phyloP scores from a whole-genome alignment of 1,284 basidiomycete genomes.

The Sparassis latifolia region DNA sequence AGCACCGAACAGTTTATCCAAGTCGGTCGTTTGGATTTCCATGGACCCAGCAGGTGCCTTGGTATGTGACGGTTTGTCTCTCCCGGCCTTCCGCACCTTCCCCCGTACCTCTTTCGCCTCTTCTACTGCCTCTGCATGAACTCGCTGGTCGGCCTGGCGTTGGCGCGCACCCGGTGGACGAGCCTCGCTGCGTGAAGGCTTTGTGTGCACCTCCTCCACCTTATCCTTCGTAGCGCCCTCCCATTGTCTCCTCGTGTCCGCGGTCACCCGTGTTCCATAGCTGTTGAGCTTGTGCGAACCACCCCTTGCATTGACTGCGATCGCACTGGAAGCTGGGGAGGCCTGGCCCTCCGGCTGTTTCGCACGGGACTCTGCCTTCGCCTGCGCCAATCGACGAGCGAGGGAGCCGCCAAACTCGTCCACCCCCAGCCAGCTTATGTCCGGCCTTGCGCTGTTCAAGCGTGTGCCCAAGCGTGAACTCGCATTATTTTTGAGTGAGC shows the following conservation, averaged over 20 bases:
- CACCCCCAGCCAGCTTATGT: slow-evolving; percentile 9
- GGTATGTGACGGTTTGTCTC: background rate
- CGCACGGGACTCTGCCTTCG: background rate
- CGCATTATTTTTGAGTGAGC: no score
- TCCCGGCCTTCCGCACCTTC: background rate
- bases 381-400: slow-evolving; percentile 2
- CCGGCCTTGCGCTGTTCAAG: background rate
- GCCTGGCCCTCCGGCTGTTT: no score
- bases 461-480: background rate
- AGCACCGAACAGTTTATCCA: slow-evolving; percentile 16
- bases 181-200: no score
- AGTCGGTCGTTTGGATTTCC: slow-evolving; percentile 12
- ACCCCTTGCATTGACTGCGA: no score
- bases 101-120: background rate
- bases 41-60: background rate
- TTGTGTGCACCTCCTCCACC: no score
- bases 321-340: no score
- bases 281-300: no score
- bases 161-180: no score
- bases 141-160: no score
- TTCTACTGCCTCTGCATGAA: background rate
- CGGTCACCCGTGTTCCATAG: no score
- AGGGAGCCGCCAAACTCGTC: slow-evolving; percentile 10
- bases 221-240: no score
- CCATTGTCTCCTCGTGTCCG: no score